phyloP scores from a whole-genome alignment of 2,329 filamentous ascomycete species.

The Cladophialophora carrionii region DNA sequence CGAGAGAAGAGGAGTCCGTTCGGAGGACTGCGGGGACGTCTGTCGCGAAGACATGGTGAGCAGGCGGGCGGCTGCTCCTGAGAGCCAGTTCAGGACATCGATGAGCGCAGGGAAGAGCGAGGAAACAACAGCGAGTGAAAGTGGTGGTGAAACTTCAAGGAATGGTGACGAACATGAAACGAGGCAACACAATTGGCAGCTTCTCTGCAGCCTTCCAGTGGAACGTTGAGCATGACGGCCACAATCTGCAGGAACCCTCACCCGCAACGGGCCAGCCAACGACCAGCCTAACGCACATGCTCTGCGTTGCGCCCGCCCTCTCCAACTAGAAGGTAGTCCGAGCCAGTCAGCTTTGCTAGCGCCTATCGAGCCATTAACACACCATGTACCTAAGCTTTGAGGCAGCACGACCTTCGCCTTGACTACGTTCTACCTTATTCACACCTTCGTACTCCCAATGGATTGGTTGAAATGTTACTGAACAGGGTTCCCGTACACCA shows the following conservation, averaged over 20 bases:
- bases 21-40: constrained; percentile 46
- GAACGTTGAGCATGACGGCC: constrained; percentile 7
- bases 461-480: too few species aligned
- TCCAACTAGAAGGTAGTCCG: constrained; percentile 11
- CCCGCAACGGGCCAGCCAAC: too few species aligned
- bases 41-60: constrained; percentile 35
- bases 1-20: constrained; percentile 50
- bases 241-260: constrained; percentile 10
- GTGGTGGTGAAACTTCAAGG: constrained; percentile 10
- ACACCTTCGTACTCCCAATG: too few species aligned
- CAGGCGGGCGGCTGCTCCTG: constrained; percentile 17
- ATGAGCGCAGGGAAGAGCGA: neutral
- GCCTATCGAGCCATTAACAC: neutral
- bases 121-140: neutral
- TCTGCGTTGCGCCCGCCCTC: constrained; percentile 4
- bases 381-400: neutral
- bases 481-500: neutral
- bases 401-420: too few species aligned
- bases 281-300: neutral
- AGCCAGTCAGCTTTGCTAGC: neutral
- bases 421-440: too few species aligned
- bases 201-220: neutral
- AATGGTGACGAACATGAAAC: constrained; percentile 20
- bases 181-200: neutral
- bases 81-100: constrained; percentile 9